These are phyloP conservation scores for Mortierella sp. DNA, from an alignment of 371 early-diverging fungal species.

Conservation along the genomic window DNA sequence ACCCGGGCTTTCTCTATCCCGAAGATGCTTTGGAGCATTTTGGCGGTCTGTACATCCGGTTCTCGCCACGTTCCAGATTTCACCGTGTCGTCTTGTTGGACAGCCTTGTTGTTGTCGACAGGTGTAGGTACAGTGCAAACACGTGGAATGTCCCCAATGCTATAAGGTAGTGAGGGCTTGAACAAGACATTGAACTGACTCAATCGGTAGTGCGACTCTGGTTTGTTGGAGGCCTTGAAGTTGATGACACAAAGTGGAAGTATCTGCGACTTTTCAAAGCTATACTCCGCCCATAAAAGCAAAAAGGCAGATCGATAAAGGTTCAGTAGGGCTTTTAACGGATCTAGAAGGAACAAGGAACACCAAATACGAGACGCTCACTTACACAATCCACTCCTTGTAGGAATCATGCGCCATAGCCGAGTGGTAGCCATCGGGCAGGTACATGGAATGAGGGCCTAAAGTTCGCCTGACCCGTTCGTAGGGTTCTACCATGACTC, in stretches of 20 bases:
- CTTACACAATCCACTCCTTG: conserved; percentile 53
- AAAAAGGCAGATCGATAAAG: neutral
- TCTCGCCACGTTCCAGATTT: conserved; percentile 10
- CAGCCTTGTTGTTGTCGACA: conserved; percentile 1
- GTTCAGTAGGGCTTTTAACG: neutral
- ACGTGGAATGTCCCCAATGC: conserved; percentile 17
- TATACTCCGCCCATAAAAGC: neutral
- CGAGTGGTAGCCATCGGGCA: conserved; percentile 37
- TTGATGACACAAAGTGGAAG: conserved; percentile 49
- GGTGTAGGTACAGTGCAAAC: conserved; percentile 22
- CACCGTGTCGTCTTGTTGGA: neutral
- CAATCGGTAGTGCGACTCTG: conserved; percentile 26
- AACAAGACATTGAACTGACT: conserved; percentile 11
- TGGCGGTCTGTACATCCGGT: neutral
- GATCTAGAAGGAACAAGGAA: too few relatives aligned
- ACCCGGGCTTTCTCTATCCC: conserved; percentile 7
- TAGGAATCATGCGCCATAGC: conserved; percentile 29
- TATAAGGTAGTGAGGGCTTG: neutral
- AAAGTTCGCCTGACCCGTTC: conserved; percentile 15
- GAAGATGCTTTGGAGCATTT: conserved; percentile 15
- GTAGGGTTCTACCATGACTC: conserved; percentile 33
- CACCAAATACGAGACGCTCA: neutral
- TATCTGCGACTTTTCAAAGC: conserved; percentile 48
- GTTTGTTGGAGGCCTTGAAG: conserved; percentile 37
- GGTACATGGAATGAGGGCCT: conserved; percentile 9